Conservation (phyloP, 73 alveolate species). For the Durusdinium trenchii region DNA sequence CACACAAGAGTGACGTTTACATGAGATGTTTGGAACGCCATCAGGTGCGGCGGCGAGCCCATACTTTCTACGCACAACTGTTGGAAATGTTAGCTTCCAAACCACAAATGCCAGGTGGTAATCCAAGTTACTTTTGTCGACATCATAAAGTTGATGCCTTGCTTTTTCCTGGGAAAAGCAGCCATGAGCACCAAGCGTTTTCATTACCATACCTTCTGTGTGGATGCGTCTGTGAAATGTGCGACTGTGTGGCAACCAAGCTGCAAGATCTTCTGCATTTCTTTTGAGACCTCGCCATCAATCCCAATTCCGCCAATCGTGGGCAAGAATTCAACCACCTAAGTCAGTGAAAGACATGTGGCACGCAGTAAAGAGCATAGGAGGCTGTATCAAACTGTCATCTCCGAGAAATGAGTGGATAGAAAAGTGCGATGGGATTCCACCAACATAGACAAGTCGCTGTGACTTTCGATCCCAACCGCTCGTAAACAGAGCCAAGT, state of each 20-base stretch:
- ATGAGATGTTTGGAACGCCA: no score
- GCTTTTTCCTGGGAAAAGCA: conserved; percentile 96
- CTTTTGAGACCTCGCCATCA: conserved; percentile 98
- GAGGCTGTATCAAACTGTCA: background rate
- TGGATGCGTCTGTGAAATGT: background rate
- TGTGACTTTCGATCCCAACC: conserved; percentile 99
- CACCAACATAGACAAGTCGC: conserved; percentile 74
- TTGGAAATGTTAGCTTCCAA: no score
- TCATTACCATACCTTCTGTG: background rate
- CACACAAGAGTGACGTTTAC: no score
- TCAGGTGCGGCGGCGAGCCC: no score
- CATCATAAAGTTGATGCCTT: conserved; percentile 98
- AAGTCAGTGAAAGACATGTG: background rate
- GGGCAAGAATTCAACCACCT: conserved; percentile 98
- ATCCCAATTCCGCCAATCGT: conserved; percentile 96
- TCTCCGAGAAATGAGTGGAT: background rate
- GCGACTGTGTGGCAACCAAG: background rate
- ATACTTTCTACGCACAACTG: no score
- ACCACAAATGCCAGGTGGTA: background rate
- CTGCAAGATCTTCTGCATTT: conserved; percentile 97
- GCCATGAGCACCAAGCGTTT: background rate
- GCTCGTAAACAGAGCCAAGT: conserved; percentile 98
- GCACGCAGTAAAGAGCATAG: no score
- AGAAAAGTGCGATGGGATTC: background rate
- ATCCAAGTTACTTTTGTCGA: conserved; percentile 97